These are phyloP conservation scores for Apiospora marii DNA, from an alignment of 2,329 filamentous ascomycete species.

Conservation along the genomic window DNA sequence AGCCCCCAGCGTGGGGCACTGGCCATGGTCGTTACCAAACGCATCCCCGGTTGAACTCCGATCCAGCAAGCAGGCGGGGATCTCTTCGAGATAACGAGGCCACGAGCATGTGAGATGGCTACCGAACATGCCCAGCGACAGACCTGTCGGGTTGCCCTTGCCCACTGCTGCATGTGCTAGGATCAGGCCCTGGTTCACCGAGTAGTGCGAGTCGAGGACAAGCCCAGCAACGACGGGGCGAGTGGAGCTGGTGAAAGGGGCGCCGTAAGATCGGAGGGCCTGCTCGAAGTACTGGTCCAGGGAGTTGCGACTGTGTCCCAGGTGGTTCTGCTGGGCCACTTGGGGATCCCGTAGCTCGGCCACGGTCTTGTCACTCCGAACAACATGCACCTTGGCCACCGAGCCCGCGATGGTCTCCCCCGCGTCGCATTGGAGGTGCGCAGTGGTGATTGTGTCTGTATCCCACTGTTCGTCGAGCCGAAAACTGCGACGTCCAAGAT, in stretches of 20 bases:
- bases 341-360: conserved; percentile 71
- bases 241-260: conserved; percentile 40
- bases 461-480: conserved; percentile 79
- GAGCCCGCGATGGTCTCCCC: conserved; percentile 59
- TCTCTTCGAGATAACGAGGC: conserved; percentile 73
- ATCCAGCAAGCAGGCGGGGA: conserved; percentile 57
- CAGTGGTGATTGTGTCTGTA: conserved; percentile 56
- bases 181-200: conserved; percentile 63
- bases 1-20: conserved; percentile 30
- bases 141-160: conserved; percentile 55
- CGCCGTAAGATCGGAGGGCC: conserved; percentile 55
- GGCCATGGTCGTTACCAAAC: conserved; percentile 51
- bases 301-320: conserved; percentile 63
- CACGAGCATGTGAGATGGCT: conserved; percentile 76
- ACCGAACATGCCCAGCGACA: conserved; percentile 75
- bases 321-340: conserved; percentile 68
- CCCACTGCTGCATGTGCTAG: conserved; percentile 73
- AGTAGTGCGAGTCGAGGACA: conserved; percentile 75
- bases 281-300: conserved; percentile 50
- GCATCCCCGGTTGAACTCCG: conserved; percentile 44
- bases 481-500: conserved; percentile 74
- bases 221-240: conserved; percentile 75
- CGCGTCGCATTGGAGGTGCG: conserved; percentile 23
- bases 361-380: conserved; percentile 71
- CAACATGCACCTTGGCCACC: conserved; percentile 73